phyloP scores from a whole-genome alignment of 345 rosid genomes.

The Excoecaria agallocha region DNA sequence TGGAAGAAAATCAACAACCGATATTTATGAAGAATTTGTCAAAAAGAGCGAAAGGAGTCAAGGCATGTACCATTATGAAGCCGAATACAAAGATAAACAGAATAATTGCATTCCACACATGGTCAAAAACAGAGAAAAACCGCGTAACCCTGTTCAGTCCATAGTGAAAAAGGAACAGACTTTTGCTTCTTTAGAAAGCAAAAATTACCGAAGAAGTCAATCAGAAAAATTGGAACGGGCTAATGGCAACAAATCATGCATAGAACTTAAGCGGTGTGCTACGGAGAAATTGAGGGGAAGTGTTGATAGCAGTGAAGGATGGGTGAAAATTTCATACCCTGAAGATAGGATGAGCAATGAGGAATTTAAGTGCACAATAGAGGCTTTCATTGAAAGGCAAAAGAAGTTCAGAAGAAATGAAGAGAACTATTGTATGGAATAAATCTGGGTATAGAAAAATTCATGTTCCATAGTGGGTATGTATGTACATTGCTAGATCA shows the following conservation, averaged over 20 bases:
- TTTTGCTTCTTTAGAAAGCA: slow-evolving; percentile 15
- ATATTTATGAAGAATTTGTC: slow-evolving; percentile 46
- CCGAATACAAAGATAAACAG: slow-evolving; percentile 38
- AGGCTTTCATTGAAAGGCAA: slow-evolving; percentile 78
- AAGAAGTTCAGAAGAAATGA: slow-evolving; percentile 67
- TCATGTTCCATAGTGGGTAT: neutral
- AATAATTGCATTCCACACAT: slow-evolving; percentile 17
- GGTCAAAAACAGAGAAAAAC: slow-evolving; percentile 36
- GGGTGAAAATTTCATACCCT: slow-evolving; percentile 30
- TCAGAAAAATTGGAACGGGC: slow-evolving; percentile 41
- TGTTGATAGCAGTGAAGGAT: slow-evolving; percentile 25
- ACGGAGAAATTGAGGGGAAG: slow-evolving; percentile 45
- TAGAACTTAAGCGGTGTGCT: slow-evolving; percentile 42
- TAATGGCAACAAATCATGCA: slow-evolving; percentile 24
- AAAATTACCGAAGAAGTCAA: slow-evolving; percentile 44
- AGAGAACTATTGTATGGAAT: slow-evolving; percentile 32
- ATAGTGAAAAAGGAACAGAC: slow-evolving; percentile 21
- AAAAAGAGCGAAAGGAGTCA: slow-evolving; percentile 43
- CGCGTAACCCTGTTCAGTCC: slow-evolving; percentile 20
- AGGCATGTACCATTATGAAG: slow-evolving; percentile 7
- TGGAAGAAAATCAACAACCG: slow-evolving; percentile 26
- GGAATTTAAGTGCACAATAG: slow-evolving; percentile 58
- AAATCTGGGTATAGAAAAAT: neutral
- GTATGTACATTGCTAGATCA: slow-evolving; percentile 23
- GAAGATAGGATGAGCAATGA: slow-evolving; percentile 73